Base-by-base conservation (phyloP, 306 rosid species). In the Fragaria nilgerrensis region DNA sequence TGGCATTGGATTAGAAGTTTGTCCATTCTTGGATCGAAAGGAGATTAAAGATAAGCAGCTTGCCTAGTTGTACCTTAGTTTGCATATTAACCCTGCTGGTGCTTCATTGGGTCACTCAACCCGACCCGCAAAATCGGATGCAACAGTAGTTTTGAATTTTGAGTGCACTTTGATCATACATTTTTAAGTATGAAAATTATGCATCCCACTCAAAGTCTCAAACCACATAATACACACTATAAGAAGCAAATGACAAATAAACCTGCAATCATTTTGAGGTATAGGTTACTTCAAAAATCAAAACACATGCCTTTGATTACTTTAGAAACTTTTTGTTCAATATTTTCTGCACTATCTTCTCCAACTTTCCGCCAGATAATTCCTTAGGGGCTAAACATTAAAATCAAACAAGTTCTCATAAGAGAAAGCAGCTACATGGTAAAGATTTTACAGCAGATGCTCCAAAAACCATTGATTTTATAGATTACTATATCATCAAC, bases 341-440 rank as follows among this genome's bases (percentile, higher is more conserved):
- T 44, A 23, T 16, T 74, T 61, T 19, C 59, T 27, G 58, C 47
- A 45, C 70, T 1, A 20, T 62, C 45, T 62, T 12, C 52, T 32
- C 55, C 12, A 29, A 61, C 78, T 75, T 75, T 75, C 71, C 61
- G 36, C 70, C 61, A 37, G 50, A 55, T 55, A 73, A 23, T 75
- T 62, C 61, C 78, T 75, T 75, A 75, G 70, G 67, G 78, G 78
- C 78, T 75, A 75, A 75, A 61, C 78, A 62, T 43, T 9, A 75
- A 74, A 45, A 22, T 12, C 70, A 27, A 27, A 17, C 22, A 61
- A 27, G 70, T 75, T 61, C 22, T 62, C 20, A 61, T 27, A 19
- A 61, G 59, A 4, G 27, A 44, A 61, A 75, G 70, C 32, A 29
- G 70, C 45, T 29, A n/a, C 59, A 44, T 19, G 44, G 77, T 59